Evolutionary conservation across 2,329 filamentous ascomycete genomes (phyloP).

Genomic region (Ophiostoma quercus): DNA sequence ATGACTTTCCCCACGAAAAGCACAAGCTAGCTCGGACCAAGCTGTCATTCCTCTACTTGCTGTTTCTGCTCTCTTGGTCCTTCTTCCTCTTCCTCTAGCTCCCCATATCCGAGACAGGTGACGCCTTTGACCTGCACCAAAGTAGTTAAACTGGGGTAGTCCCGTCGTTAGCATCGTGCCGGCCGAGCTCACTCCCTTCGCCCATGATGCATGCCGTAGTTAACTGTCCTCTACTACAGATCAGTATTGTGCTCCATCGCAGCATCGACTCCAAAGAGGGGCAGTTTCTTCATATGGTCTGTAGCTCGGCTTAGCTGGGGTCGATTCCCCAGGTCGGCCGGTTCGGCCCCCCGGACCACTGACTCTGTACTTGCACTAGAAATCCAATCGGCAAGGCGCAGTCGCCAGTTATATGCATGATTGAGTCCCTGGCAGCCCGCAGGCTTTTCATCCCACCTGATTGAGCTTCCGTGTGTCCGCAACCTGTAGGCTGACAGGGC

Average conservation of each 20-base stretch:
- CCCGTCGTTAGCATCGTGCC: conserved; percentile 2
- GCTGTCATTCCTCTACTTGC: not conserved
- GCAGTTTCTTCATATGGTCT: not conserved
- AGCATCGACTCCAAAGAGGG: not conserved
- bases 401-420: not conserved
- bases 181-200: not conserved
- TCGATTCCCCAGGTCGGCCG: conserved; percentile 1
- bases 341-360: not conserved
- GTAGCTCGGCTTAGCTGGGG: not conserved
- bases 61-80: not conserved
- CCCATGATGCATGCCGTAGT: not conserved
- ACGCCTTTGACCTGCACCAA: not conserved
- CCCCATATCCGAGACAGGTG: conserved; percentile 5
- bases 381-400: not conserved
- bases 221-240: not conserved
- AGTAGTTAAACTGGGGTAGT: not conserved
- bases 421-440: not conserved
- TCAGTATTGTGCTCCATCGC: too few relatives aligned
- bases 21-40: conserved; percentile 14
- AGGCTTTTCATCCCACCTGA: conserved; percentile 1
- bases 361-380: not conserved
- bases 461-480: conserved; percentile 9
- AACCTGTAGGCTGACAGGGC: not conserved
- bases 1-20: not conserved
- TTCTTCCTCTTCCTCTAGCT: not conserved